Conservation (phyloP, 768 basidiomycete genomes). For the Podaxis carcinomalis region DNA sequence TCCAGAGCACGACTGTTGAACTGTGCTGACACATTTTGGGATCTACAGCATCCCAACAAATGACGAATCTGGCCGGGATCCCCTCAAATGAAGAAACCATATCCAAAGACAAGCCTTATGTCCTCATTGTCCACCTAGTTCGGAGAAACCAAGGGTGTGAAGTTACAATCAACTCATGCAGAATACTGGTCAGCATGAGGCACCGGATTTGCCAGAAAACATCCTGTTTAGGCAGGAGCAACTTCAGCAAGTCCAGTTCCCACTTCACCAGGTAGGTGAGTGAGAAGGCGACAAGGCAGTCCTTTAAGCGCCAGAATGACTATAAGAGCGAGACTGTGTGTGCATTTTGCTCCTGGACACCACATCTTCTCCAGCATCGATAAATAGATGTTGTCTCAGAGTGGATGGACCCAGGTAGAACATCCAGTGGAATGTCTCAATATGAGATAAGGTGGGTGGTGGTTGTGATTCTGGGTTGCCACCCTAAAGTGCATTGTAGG, state of each 20-base stretch:
- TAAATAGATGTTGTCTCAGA: neutral
- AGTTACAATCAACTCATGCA: neutral
- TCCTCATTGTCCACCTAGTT: neutral
- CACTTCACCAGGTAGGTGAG: neutral
- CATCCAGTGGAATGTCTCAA: neutral
- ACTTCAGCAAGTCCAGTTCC: neutral
- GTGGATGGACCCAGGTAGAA: neutral
- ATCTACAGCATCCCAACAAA: too few species aligned
- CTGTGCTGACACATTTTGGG: neutral
- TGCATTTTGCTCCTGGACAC: neutral
- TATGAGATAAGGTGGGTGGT: neutral
- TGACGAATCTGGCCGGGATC: too few species aligned
- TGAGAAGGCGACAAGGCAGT: neutral
- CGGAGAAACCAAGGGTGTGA: neutral
- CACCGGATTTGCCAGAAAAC: neutral
- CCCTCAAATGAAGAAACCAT: too few species aligned
- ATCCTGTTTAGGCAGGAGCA: neutral
- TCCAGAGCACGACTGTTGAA: neutral
- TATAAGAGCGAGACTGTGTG: too few species aligned
- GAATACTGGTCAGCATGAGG: neutral
- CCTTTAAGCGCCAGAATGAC: neutral
- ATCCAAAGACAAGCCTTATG: neutral
- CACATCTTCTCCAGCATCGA: neutral
- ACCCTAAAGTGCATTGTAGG: neutral
- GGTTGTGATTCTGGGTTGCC: neutral